phyloP scores from a whole-genome alignment of 345 rosid species.

The Gossypium stocksii region DNA sequence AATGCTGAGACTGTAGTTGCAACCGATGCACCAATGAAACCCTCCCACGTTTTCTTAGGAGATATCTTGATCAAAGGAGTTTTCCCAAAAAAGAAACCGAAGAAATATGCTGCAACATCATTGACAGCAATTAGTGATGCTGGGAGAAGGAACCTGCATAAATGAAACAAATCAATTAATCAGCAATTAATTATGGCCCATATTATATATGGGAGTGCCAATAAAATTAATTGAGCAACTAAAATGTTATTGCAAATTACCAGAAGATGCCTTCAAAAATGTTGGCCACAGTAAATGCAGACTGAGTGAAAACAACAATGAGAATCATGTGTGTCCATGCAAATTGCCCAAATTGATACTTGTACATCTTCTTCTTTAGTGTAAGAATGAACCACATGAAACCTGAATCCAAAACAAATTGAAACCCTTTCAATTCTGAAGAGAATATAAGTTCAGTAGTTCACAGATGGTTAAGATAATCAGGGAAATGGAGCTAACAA shows the following conservation, averaged over 20 bases:
- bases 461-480: background rate
- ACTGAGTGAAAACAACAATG: conserved; percentile 86
- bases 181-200: background rate
- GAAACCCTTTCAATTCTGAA: background rate
- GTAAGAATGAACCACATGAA: conserved; percentile 97
- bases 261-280: conserved; percentile 96
- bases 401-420: conserved; percentile 35
- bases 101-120: conserved; percentile 79
- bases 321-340: conserved; percentile 99
- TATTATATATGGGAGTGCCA: background rate
- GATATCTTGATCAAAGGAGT: conserved; percentile 89
- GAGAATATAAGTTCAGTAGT: background rate
- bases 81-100: conserved; percentile 90
- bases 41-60: conserved; percentile 99
- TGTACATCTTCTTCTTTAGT: conserved; percentile 91
- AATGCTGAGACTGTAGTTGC: conserved; percentile 81
- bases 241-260: conserved; percentile 31
- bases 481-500: background rate
- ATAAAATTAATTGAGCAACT: background rate
- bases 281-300: conserved; percentile 85
- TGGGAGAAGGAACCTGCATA: conserved; percentile 86
- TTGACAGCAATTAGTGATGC: conserved; percentile 87
- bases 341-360: conserved; percentile 95
- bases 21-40: conserved; percentile 88
- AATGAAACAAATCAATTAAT: background rate